Percentiles rank a stretch among this genome's conserved stretches.
Evolutionary conservation across 345 rosid genomes (phyloP).

Genomic region (Eucalyptus virginea): DNA sequence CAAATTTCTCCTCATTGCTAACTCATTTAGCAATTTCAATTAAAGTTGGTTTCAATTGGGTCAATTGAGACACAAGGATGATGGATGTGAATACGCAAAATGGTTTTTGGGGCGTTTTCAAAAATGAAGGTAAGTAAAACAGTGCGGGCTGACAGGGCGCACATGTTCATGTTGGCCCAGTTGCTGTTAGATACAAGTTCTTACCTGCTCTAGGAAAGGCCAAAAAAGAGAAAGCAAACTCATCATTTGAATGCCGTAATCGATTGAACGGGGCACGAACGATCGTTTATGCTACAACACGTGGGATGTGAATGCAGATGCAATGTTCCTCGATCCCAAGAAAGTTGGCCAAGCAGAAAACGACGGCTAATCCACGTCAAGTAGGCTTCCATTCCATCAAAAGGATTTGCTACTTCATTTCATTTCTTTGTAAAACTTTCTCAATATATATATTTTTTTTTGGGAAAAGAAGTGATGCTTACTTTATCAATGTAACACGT

Average conservation of each 20-base stretch:
- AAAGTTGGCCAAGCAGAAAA: not conserved
- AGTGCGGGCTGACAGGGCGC: not conserved
- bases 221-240: not conserved
- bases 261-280: not conserved
- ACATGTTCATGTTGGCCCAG: not conserved
- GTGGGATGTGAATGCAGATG: not conserved
- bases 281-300: not conserved
- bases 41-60: not conserved
- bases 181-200: not conserved
- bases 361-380: not conserved
- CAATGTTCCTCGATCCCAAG: not conserved
- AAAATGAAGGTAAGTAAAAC: not conserved
- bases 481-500: not conserved
- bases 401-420: not conserved
- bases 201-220: not conserved
- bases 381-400: not conserved
- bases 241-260: not conserved
- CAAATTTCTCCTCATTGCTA: not conserved
- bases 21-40: not conserved
- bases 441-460: no score
- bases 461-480: no score
- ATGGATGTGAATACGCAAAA: not conserved
- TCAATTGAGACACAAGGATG: not conserved
- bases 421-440: not conserved
- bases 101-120: not conserved